Evolutionary conservation across 306 rosid genomes (phyloP).

Genomic region (Erythrophleum fordii): DNA sequence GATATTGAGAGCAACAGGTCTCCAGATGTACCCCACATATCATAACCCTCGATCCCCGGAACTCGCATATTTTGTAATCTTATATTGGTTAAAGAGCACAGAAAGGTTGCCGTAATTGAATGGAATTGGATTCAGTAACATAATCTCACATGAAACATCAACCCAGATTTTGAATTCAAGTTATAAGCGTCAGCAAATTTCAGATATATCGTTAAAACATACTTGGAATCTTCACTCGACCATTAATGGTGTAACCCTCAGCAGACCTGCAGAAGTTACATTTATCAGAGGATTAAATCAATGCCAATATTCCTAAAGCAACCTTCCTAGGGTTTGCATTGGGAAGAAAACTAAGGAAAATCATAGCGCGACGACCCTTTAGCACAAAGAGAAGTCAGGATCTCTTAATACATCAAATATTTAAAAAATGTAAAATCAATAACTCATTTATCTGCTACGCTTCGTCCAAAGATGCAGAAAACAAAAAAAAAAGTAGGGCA

Average conservation of each 20-base stretch:
- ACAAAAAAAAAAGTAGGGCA: slow-evolving; percentile 21
- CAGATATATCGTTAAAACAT: slow-evolving; percentile 40
- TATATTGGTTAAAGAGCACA: not conserved
- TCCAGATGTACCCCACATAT: not conserved
- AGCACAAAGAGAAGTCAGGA: not conserved
- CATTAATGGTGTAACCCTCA: slow-evolving; percentile 83
- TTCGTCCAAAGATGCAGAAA: not conserved
- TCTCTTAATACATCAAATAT: not conserved
- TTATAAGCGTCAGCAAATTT: not conserved
- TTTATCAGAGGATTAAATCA: slow-evolving; percentile 17
- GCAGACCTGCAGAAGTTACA: slow-evolving; percentile 51
- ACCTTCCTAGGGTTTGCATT: not conserved
- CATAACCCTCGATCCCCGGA: not conserved
- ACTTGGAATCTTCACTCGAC: slow-evolving; percentile 91
- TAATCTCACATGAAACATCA: slow-evolving; percentile 7
- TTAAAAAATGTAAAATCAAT: not conserved
- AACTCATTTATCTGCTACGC: not conserved
- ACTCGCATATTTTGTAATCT: not conserved
- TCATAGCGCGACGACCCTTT: not conserved
- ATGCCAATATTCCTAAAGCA: not conserved
- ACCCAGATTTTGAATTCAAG: slow-evolving; percentile 12
- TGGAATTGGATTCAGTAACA: not conserved
- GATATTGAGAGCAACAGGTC: slow-evolving; percentile 4
- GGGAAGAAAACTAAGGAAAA: not conserved
- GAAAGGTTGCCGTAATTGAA: not conserved